Conservation (phyloP, 768 basidiomycete genomes). For the Cystofilobasidium bisporidii region DNA sequence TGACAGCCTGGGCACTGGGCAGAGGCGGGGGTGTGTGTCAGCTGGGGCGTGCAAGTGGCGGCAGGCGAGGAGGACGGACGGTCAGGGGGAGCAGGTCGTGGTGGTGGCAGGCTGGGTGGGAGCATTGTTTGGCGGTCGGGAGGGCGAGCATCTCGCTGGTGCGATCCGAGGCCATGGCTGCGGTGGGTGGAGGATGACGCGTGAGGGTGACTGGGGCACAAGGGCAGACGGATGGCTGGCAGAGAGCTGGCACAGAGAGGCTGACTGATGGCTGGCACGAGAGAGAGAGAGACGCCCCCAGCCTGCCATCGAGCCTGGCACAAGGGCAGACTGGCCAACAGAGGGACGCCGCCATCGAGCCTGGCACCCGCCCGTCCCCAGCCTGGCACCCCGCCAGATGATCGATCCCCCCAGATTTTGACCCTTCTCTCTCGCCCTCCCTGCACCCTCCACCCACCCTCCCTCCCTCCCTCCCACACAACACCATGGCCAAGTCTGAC, state of each 20-base stretch:
- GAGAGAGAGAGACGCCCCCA: no score
- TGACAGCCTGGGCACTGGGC: slow-evolving; percentile 67
- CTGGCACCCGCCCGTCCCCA: no score
- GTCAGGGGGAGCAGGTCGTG: slow-evolving; percentile 73
- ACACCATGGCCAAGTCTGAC: slow-evolving; percentile 26
- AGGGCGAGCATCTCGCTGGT: slow-evolving; percentile 52
- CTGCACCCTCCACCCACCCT: not conserved
- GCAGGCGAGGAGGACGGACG: slow-evolving; percentile 9
- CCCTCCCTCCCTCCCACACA: not conserved
- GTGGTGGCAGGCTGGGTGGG: slow-evolving; percentile 54
- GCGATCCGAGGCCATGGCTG: not conserved
- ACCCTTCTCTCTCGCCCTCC: not conserved
- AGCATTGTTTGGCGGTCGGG: slow-evolving; percentile 55
- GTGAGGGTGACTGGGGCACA: no score
- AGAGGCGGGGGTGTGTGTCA: not conserved
- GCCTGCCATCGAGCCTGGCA: no score
- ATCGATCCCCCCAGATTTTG: no score
- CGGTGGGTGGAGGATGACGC: not conserved
- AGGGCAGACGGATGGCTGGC: not conserved
- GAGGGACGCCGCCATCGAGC: no score
- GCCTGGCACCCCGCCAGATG: no score
- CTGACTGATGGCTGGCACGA: no score
- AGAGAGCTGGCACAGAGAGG: no score
- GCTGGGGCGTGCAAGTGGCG: not conserved
- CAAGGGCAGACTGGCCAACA: no score